phyloP scores from a whole-genome alignment of 768 basidiomycete species.

The Phanerochaete carnosa region DNA sequence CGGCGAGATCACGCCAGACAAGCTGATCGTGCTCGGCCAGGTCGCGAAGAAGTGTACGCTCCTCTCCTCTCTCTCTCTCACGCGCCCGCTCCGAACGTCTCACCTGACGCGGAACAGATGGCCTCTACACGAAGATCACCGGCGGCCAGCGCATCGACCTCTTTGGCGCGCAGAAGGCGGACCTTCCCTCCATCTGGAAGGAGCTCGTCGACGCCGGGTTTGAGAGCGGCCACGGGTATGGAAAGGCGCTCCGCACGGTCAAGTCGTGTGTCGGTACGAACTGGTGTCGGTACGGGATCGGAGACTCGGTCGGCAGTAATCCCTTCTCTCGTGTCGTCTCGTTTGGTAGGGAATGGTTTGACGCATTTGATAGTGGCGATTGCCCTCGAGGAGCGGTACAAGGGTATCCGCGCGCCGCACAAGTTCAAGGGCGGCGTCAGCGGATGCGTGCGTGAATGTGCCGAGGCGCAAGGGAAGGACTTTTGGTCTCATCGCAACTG shows the following conservation, averaged over 20 bases:
- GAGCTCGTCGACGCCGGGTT: slow-evolving; percentile 63
- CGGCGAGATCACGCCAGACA: slow-evolving; percentile 68
- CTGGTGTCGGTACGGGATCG: slow-evolving; percentile 71
- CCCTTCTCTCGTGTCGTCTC: neutral
- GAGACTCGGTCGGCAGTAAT: slow-evolving; percentile 63
- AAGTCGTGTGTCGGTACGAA: slow-evolving; percentile 75
- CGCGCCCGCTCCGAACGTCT: neutral
- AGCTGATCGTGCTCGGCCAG: slow-evolving; percentile 58
- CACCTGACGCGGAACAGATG: slow-evolving; percentile 25
- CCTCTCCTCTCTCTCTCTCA: neutral
- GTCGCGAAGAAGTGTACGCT: slow-evolving; percentile 60
- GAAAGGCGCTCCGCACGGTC: slow-evolving; percentile 59
- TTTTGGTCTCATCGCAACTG: slow-evolving; percentile 76
- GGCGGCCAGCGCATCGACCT: slow-evolving; percentile 62
- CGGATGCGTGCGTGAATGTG: slow-evolving; percentile 74
- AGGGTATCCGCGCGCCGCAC: slow-evolving; percentile 66
- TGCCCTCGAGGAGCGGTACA: slow-evolving; percentile 68
- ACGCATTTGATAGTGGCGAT: slow-evolving; percentile 46
- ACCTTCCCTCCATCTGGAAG: slow-evolving; percentile 67
- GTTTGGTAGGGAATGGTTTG: neutral
- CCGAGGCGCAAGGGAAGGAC: slow-evolving; percentile 72
- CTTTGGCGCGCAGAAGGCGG: slow-evolving; percentile 68
- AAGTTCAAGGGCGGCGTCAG: slow-evolving; percentile 77
- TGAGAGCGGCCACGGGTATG: slow-evolving; percentile 76
- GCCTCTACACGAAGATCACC: slow-evolving; percentile 62